These are phyloP conservation scores for Sparassis latifolia DNA, from an alignment of 1,284 basidiomycete genomes.

Conservation along the genomic window DNA sequence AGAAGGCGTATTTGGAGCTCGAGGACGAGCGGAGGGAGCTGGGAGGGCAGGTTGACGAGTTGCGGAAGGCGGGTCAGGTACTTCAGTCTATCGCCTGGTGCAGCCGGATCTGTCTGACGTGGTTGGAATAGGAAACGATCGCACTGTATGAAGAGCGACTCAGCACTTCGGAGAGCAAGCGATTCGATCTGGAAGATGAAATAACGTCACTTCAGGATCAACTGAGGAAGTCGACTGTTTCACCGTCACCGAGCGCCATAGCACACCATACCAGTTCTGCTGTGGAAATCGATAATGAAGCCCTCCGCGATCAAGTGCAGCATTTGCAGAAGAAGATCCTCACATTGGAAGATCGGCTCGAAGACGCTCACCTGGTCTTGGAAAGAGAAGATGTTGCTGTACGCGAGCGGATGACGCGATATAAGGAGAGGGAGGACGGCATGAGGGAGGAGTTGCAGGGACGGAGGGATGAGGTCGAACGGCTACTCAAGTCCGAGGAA, in stretches of 20 bases:
- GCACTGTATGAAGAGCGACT: conserved; percentile 88
- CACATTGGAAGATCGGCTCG: conserved; percentile 78
- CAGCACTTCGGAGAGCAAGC: conserved; percentile 58
- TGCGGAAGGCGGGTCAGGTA: conserved; percentile 80
- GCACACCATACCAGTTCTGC: conserved; percentile 47
- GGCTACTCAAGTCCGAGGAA: conserved; percentile 55
- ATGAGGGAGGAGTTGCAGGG: conserved; percentile 62
- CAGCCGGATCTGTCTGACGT: not conserved
- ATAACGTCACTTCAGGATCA: conserved; percentile 61
- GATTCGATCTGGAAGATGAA: conserved; percentile 75
- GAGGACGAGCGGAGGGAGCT: conserved; percentile 67
- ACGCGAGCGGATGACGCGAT: conserved; percentile 60
- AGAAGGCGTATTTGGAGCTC: conserved; percentile 42
- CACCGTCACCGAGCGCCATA: conserved; percentile 32
- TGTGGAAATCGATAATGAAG: conserved; percentile 90
- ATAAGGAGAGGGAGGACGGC: conserved; percentile 74
- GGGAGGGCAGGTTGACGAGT: conserved; percentile 67
- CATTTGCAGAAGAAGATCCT: conserved; percentile 79
- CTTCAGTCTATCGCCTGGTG: conserved; percentile 9
- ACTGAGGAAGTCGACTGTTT: conserved; percentile 30
- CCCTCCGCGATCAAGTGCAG: conserved; percentile 78
- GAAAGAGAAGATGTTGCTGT: conserved; percentile 71
- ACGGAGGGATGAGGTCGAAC: conserved; percentile 58
- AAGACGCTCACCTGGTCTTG: conserved; percentile 65
- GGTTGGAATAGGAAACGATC: conserved; percentile 68